Evolutionary conservation across 345 rosid species (phyloP), one percentile per base, ranked within the genome.

Genomic region (Dipteronia sinensis): DNA sequence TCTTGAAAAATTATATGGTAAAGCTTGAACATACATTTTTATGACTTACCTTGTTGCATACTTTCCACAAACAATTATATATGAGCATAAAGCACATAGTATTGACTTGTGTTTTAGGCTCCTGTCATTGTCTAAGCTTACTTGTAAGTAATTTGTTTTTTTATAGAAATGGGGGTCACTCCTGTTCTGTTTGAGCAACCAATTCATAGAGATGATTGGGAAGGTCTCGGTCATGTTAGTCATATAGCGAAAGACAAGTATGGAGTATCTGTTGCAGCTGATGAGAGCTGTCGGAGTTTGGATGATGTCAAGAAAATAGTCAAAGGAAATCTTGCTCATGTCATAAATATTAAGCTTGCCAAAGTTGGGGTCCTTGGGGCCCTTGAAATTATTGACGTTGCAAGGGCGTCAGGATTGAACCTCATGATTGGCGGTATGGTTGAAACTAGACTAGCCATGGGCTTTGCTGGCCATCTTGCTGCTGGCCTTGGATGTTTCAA

Each of bases 381-480:
- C 70, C 92, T 92, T 73, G 92, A 92, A 73, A 85, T 94, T 61
- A 90, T 94, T 20, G 93, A 90, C 73, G 80, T 84, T 73, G 98
- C 92, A 73, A 87, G 88, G 82, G 83, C 82, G 27, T 82, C 93
- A 2, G 93, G 93, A 17, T 76, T 96, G 85, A 86, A 86, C 77
- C 88, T 92, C 40, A 93, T 94, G 97, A 90, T 93, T 34, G 98
- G 94, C 72, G 99, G 98, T 73, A 91, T 96, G 99, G 98, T 93
- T 71, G 99, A 96, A 85, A 96, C 98, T 31, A 88, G 96, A 81
- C 77, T 96, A 65, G 97, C 95, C 44, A 95, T 95, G 97, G 99
- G 97, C 55, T 93, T 95, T 82, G 93, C 97, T 2, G 95, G 97
- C 58, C 97, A 93, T 82, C 93, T 95, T 76, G 92, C 99, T 74